Percentiles rank a stretch among this genome's conserved stretches.
phyloP scores from a whole-genome alignment of 805 yeast species.

The Lipomyces yamanashiensis region DNA sequence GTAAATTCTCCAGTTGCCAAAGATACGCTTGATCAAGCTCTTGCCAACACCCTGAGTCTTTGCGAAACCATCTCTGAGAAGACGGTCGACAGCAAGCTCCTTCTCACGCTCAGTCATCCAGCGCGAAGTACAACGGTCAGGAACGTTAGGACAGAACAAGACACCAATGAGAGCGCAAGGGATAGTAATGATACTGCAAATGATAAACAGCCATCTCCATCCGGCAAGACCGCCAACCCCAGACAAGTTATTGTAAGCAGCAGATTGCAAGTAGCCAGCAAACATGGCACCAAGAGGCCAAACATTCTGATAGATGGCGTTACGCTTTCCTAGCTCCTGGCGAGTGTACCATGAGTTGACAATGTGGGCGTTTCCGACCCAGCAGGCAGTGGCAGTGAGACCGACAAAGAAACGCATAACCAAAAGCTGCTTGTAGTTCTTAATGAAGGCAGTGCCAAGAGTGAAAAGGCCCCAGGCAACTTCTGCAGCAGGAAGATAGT shows the following conservation, averaged over 20 bases:
- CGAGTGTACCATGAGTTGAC: constrained; percentile 58
- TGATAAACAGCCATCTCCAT: constrained; percentile 76
- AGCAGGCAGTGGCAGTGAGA: constrained; percentile 51
- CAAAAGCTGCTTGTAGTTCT: constrained; percentile 42
- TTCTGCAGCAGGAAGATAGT: constrained; percentile 47
- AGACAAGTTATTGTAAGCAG: constrained; percentile 53
- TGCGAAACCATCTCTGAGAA: constrained; percentile 38
- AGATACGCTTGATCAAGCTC: constrained; percentile 23
- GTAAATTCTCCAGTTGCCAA: constrained; percentile 29
- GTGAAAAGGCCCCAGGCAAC: constrained; percentile 50
- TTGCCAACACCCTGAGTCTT: constrained; percentile 25
- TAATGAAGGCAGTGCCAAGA: constrained; percentile 41
- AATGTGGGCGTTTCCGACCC: constrained; percentile 50
- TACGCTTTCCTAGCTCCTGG: constrained; percentile 63
- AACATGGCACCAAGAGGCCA: constrained; percentile 67
- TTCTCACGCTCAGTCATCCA: constrained; percentile 63
- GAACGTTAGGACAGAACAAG: constrained; percentile 68
- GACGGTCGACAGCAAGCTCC: constrained; percentile 54
- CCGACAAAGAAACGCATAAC: constrained; percentile 52
- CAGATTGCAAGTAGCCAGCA: constrained; percentile 67
- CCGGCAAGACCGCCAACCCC: constrained; percentile 61
- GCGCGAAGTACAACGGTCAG: constrained; percentile 57
- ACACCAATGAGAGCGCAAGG: constrained; percentile 62
- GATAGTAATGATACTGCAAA: constrained; percentile 64
- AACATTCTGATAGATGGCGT: constrained; percentile 62